Conservation (phyloP, 2,329 filamentous ascomycete species). For the Endothia cerciana region DNA sequence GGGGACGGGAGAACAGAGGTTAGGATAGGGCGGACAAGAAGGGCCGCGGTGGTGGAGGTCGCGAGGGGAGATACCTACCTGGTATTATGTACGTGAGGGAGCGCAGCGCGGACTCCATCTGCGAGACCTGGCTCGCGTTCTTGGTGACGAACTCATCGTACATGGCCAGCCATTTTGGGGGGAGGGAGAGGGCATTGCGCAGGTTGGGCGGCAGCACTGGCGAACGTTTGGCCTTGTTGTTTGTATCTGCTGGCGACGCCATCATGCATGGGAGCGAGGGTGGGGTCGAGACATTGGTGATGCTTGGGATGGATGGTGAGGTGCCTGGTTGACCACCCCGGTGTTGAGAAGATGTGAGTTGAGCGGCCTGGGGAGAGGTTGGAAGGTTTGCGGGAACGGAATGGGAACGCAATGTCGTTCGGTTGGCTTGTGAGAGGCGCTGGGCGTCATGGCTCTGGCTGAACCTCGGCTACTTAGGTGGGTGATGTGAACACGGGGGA, state of each 20-base stretch:
- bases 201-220: slow-evolving; percentile 35
- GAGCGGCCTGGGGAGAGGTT: too few species aligned
- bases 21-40: not conserved
- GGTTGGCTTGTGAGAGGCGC: not conserved
- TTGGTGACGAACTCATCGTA: slow-evolving; percentile 93
- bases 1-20: not conserved
- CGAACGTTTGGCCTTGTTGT: slow-evolving; percentile 26
- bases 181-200: slow-evolving; percentile 57
- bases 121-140: slow-evolving; percentile 90
- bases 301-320: not conserved
- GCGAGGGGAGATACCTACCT: slow-evolving; percentile 51
- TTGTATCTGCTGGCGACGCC: slow-evolving; percentile 29
- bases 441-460: slow-evolving; percentile 4
- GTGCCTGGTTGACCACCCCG: not conserved
- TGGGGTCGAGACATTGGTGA: slow-evolving; percentile 17
- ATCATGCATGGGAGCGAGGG: slow-evolving; percentile 14
- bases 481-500: not conserved
- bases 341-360: not conserved
- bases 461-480: not conserved
- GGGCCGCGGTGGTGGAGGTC: slow-evolving; percentile 21
- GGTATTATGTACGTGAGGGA: slow-evolving; percentile 96
- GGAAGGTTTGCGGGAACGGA: not conserved
- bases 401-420: not conserved
- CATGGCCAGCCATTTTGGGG: slow-evolving; percentile 68
- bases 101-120: slow-evolving; percentile 90